phyloP scores from a whole-genome alignment of 306 rosid genomes.

The Rosa persica region DNA sequence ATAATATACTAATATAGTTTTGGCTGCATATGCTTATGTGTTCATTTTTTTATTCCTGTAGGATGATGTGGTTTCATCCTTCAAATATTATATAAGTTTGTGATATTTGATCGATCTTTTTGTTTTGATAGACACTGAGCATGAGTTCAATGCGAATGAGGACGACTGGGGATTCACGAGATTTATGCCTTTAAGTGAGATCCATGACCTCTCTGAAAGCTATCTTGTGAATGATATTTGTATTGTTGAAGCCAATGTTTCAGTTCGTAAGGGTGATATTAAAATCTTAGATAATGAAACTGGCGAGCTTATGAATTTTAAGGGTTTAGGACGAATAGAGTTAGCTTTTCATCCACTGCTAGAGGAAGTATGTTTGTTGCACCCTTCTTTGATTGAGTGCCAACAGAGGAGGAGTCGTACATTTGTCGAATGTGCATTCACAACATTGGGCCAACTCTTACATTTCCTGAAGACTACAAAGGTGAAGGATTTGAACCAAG shows the following conservation, averaged over 20 bases:
- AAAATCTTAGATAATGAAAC: not conserved
- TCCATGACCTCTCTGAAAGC: not conserved
- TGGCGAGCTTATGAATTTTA: not conserved
- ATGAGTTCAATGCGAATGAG: not conserved
- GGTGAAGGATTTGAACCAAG: not conserved
- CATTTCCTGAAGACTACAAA: conserved; percentile 1
- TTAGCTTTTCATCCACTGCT: not conserved
- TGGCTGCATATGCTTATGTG: too few species aligned
- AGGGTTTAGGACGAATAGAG: not conserved
- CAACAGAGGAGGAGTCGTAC: not conserved
- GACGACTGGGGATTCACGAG: not conserved
- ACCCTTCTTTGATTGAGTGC: not conserved
- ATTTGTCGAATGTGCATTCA: not conserved
- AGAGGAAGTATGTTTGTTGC: not conserved
- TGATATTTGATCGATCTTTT: not conserved
- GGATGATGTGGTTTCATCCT: too few species aligned
- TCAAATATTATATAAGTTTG: not conserved
- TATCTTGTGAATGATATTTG: not conserved
- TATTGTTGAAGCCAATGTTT: not conserved
- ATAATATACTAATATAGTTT: too few species aligned
- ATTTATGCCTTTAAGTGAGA: not conserved
- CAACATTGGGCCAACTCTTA: not conserved
- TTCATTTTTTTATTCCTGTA: not conserved
- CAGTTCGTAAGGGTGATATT: not conserved
- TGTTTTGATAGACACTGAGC: not conserved